Evolutionary conservation across 805 yeast genomes (phyloP).

Genomic region (Debaryomyces maramus): DNA sequence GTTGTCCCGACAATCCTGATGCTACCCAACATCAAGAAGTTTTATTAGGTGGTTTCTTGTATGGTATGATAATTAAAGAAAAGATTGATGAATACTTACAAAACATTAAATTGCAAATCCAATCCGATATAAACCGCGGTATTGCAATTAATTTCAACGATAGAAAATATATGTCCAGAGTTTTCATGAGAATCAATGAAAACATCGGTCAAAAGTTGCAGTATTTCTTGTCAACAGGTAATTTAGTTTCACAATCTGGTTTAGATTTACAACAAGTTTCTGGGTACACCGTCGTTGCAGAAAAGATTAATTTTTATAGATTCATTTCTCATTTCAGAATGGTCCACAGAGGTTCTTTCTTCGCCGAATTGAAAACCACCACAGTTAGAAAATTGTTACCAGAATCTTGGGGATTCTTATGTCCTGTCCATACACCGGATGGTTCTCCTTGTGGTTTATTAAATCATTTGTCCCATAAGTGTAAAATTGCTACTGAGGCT

Average conservation of each 20-base stretch:
- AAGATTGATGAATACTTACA: conserved; percentile 91
- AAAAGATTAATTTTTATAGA: conserved; percentile 94
- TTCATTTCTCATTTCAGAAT: conserved; percentile 98
- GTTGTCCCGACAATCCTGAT: conserved; percentile 97
- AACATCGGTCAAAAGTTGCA: conserved; percentile 94
- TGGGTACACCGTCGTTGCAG: conserved; percentile 98
- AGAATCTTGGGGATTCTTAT: conserved; percentile 98
- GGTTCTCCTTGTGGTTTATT: conserved; percentile 98
- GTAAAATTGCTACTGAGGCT: conserved; percentile 77
- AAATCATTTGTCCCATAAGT: conserved; percentile 95
- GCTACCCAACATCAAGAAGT: conserved; percentile 99
- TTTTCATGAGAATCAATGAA: conserved; percentile 78
- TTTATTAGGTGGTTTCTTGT: conserved; percentile 89
- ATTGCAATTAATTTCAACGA: conserved; percentile 80
- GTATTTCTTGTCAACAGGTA: conserved; percentile 95
- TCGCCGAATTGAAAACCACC: conserved; percentile 96
- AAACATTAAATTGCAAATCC: conserved; percentile 69
- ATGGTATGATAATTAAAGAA: conserved; percentile 95
- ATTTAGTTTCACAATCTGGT: conserved; percentile 94
- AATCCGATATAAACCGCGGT: conserved; percentile 78
- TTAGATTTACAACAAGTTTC: conserved; percentile 96
- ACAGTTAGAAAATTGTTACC: conserved; percentile 95
- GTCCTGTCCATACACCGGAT: conserved; percentile 99
- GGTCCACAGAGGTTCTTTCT: conserved; percentile 99
- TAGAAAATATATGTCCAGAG: conserved; percentile 77